Base-by-base conservation (phyloP, 805 yeast species). In the Scheffersomyces ergatensis region DNA sequence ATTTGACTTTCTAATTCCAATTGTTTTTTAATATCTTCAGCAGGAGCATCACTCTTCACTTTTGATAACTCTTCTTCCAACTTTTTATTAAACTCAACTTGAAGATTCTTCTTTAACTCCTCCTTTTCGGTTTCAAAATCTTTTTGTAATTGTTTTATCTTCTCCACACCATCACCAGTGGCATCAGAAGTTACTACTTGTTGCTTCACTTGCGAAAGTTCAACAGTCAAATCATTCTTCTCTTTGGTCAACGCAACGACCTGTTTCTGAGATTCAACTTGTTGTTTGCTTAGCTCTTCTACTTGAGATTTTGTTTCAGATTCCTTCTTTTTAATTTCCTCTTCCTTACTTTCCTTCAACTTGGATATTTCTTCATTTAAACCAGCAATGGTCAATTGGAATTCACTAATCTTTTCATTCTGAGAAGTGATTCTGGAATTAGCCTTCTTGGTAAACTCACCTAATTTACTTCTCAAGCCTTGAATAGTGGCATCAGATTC, bases 11-110 rank as follows among this genome's bases (percentile, higher is more conserved):
- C 29, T 12, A 24, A 47, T 24, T 55, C 62, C 25, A 59, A 39
- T 25, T 56, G 55, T 30, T 57, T 61, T 31, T 60, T 59, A 18
- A 57, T 49, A n/a, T 39, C 40, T 4, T 55, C 51, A 13, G 58
- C 58, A 13, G 42, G 50, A 15, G 43, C 44, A n/a, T 37, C 42
- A 4, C 27, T 38, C 54, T 55, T 3, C 38, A 58, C 55, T 26
- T 60, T 58, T 35, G 67, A 67, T 51, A 61, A 60, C 1, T 69
- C 68, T 37, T 53, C 60, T 47, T 53, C 49, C 29, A 59, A 47
- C 20, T 53, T 54, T 32, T 39, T 43, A 23, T 50, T 54, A 42
- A 48, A 55, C 26, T 60, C 58, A 3, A 40, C 33, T 29, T 48
- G 50, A 31, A 62, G 42, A 18, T 32, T 34, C 1, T 40, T 43